These are phyloP conservation scores for Fonsecaea pugnacius DNA, from an alignment of 2,329 filamentous ascomycete genomes.

Conservation along the genomic window DNA sequence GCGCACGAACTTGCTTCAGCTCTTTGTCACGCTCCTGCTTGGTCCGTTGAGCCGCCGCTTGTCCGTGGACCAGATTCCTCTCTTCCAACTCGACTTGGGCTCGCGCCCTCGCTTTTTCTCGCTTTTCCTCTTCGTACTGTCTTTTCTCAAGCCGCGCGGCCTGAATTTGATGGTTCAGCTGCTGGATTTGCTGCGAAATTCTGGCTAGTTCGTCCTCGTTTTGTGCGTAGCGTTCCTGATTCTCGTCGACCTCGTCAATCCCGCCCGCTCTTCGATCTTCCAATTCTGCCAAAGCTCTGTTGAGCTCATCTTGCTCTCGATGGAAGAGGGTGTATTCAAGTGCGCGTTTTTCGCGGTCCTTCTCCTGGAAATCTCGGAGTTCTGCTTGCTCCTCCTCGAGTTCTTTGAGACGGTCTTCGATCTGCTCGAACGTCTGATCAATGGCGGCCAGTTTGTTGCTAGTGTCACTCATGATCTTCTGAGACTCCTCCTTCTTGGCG, in stretches of 20 bases:
- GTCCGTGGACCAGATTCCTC: constrained; percentile 80
- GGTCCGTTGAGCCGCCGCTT: constrained; percentile 75
- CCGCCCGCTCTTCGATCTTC: constrained; percentile 81
- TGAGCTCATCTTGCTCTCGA: constrained; percentile 79
- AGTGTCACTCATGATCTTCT: constrained; percentile 97
- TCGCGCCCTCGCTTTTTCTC: constrained; percentile 75
- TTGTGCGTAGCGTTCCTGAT: constrained; percentile 73
- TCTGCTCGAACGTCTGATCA: constrained; percentile 86
- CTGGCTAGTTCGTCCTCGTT: constrained; percentile 78
- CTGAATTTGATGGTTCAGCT: constrained; percentile 80
- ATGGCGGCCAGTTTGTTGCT: constrained; percentile 94
- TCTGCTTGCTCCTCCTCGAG: constrained; percentile 98
- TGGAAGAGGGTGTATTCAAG: constrained; percentile 94
- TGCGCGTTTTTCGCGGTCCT: constrained; percentile 87
- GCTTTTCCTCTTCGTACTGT: constrained; percentile 87
- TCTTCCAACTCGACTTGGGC: constrained; percentile 86
- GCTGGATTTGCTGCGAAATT: constrained; percentile 77
- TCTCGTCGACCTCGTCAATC: constrained; percentile 81
- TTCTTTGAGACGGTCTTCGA: constrained; percentile 85
- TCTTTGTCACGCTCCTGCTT: constrained; percentile 73
- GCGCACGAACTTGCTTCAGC: constrained; percentile 70
- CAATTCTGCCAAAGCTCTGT: constrained; percentile 77
- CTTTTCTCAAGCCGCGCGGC: constrained; percentile 81
- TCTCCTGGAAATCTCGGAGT: constrained; percentile 88
- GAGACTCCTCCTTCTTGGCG: constrained; percentile 82